Percentiles rank a stretch among this genome's conserved stretches.
phyloP scores from a whole-genome alignment of 495 filamentous ascomycete genomes.

The Aspergillus mulundensis region DNA sequence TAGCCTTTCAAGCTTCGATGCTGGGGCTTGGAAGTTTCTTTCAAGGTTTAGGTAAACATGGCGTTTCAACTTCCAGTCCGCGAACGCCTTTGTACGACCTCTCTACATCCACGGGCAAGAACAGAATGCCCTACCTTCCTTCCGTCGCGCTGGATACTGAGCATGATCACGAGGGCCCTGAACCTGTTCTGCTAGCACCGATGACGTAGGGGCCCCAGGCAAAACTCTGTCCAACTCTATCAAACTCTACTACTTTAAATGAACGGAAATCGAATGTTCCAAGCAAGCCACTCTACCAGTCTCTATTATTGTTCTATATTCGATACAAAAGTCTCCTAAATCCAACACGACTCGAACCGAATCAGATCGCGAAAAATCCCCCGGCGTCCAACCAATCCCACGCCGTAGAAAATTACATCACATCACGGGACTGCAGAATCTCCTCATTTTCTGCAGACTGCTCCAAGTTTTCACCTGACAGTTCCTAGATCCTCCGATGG shows the following conservation, averaged over 20 bases:
- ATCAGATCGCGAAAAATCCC: neutral
- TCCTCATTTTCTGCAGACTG: neutral
- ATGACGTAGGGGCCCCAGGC: too few species aligned
- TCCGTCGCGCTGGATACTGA: neutral
- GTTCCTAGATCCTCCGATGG: constrained; percentile 13
- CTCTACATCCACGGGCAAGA: too few species aligned
- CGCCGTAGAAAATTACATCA: neutral
- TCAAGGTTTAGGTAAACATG: neutral
- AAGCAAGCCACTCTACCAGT: neutral
- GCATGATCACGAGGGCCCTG: neutral
- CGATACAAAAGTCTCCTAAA: neutral
- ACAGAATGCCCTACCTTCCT: too few species aligned
- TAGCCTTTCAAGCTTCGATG: neutral
- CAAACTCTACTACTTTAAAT: neutral
- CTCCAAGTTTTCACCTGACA: neutral
- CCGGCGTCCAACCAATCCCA: neutral
- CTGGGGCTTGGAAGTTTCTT: neutral
- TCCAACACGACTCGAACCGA: neutral
- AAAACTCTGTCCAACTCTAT: neutral
- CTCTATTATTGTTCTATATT: neutral
- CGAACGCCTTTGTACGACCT: neutral
- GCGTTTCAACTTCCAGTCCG: neutral
- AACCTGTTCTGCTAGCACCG: neutral
- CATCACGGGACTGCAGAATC: neutral
- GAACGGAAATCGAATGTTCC: neutral